Conservation (phyloP, 768 basidiomycete species). For the Cantharellus anzutake region DNA sequence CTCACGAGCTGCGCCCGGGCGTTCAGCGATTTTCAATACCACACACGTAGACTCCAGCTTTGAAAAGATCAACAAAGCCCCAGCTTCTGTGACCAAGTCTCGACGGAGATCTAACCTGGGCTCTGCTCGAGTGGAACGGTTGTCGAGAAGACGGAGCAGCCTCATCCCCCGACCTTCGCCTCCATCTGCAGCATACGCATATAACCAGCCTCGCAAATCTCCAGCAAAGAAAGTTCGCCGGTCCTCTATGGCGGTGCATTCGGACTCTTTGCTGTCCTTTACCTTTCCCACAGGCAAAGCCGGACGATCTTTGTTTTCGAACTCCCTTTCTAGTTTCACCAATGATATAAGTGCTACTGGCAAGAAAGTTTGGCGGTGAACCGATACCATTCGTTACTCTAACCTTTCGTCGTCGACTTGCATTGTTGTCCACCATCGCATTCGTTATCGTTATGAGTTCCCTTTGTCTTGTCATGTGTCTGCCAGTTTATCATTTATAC, state of each 20-base stretch:
- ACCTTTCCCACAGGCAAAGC: no score
- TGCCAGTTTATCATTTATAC: no score
- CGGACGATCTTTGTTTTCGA: no score
- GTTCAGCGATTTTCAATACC: slow-evolving; percentile 10
- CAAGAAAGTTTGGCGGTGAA: no score
- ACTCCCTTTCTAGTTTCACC: no score
- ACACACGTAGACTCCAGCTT: slow-evolving; percentile 19
- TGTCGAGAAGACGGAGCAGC: slow-evolving; percentile 48
- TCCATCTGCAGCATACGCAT: not conserved
- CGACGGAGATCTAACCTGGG: slow-evolving; percentile 60
- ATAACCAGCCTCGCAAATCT: not conserved
- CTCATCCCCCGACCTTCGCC: slow-evolving; percentile 31
- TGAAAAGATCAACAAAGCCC: slow-evolving; percentile 19
- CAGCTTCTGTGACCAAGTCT: slow-evolving; percentile 21
- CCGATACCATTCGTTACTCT: no score
- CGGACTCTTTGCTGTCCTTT: no score
- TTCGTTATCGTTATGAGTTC: no score
- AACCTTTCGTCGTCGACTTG: no score
- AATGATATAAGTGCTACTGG: no score
- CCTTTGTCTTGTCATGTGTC: no score
- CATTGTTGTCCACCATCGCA: no score
- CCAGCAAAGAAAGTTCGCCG: not conserved
- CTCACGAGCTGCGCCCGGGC: not conserved
- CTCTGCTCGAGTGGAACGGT: slow-evolving; percentile 52
- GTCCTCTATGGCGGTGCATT: not conserved